Conservation (phyloP, 2,329 filamentous ascomycete species). For the Beauveria rudraprayagi region DNA sequence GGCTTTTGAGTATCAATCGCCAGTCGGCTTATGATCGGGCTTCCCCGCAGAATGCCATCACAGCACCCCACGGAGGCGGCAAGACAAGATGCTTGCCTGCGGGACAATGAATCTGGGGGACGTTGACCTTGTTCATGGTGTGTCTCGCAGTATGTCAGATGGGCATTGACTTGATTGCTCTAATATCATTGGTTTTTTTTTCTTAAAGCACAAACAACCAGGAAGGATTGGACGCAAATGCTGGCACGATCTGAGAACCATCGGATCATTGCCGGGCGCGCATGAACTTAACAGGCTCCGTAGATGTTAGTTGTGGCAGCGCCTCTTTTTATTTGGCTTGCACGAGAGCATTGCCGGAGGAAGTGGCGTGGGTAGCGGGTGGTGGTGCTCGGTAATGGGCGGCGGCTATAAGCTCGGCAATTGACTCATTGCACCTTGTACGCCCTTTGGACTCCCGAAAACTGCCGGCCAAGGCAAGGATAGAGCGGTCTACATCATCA, state of each 20-base stretch:
- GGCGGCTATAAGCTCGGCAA: background rate
- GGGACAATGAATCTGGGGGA: background rate
- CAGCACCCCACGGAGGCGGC: constrained; percentile 3
- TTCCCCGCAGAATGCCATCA: background rate
- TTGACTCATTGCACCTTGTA: background rate
- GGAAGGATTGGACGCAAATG: background rate
- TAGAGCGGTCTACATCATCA: background rate
- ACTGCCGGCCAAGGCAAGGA: background rate
- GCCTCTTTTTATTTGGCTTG: no score
- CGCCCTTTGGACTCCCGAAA: background rate
- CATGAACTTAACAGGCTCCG: no score
- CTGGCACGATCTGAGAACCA: no score
- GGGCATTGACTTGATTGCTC: background rate
- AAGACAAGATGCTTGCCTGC: background rate
- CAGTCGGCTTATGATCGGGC: background rate
- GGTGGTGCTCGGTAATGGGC: background rate
- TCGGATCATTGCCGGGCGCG: no score
- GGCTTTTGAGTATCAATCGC: background rate
- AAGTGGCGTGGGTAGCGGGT: background rate
- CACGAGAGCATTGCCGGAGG: no score
- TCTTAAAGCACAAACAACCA: background rate
- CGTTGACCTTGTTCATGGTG: background rate
- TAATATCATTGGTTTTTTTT: no score
- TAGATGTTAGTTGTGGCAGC: no score
- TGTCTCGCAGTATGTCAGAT: background rate